These are phyloP conservation scores for Nidula microcarpa DNA, from an alignment of 768 basidiomycete genomes.

Conservation along the genomic window DNA sequence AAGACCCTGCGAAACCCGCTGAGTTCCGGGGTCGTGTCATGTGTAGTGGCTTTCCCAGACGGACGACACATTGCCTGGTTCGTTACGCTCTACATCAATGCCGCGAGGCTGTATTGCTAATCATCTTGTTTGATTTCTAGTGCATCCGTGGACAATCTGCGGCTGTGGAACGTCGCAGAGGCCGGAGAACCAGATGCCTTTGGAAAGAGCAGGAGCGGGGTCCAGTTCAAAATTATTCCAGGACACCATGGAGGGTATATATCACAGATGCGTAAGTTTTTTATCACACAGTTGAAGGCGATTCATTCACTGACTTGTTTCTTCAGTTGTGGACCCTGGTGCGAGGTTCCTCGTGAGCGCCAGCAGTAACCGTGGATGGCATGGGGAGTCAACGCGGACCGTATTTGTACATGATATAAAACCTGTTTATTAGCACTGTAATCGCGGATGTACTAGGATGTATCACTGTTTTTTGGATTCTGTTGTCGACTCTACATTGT, in stretches of 20 bases:
- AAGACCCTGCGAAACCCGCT: constrained; percentile 83
- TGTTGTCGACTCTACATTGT: no score
- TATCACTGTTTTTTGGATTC: no score
- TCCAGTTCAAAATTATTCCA: constrained; percentile 92
- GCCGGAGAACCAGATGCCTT: constrained; percentile 63
- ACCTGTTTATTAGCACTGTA: constrained; percentile 16
- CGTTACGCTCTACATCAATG: no score
- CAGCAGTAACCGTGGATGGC: constrained; percentile 93
- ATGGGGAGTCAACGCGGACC: constrained; percentile 85
- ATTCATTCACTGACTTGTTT: no score
- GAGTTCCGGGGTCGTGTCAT: constrained; percentile 89
- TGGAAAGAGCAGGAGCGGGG: constrained; percentile 61
- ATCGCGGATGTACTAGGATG: background rate
- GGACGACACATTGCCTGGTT: constrained; percentile 90
- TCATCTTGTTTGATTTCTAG: constrained; percentile 28
- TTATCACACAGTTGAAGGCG: background rate
- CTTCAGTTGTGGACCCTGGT: constrained; percentile 79
- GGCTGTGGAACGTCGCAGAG: constrained; percentile 89
- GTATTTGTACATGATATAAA: constrained; percentile 92
- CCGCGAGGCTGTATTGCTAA: background rate
- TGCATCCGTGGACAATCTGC: constrained; percentile 89
- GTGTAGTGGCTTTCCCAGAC: constrained; percentile 89
- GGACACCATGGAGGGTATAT: constrained; percentile 95
- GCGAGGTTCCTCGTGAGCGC: constrained; percentile 86
- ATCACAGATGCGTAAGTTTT: constrained; percentile 82